phyloP scores from a whole-genome alignment of 352 stramenopile genomes.

The Globisporangium acanthophoron region DNA sequence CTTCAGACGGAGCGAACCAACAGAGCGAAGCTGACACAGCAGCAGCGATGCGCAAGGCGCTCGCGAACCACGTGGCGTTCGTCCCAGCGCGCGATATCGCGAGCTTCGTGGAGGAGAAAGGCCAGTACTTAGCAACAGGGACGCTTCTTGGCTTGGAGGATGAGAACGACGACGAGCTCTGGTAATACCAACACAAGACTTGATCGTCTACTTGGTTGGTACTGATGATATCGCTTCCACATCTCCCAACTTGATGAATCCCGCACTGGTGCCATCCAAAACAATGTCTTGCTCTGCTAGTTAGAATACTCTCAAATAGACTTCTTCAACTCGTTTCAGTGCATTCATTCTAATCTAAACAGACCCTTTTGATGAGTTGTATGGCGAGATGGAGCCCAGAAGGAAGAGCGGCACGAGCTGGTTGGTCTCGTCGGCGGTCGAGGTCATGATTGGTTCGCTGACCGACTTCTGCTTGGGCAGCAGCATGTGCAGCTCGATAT shows the following conservation, averaged over 20 bases:
- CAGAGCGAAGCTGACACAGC: slow-evolving; percentile 24
- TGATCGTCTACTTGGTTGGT: too few relatives aligned
- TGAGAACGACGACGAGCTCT: slow-evolving; percentile 12
- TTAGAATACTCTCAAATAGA: too few relatives aligned
- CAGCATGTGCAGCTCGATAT: too few relatives aligned
- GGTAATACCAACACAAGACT: slow-evolving; percentile 1
- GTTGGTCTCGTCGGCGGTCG: slow-evolving; percentile 5
- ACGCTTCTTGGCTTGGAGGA: slow-evolving; percentile 20
- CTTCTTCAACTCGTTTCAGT: too few relatives aligned
- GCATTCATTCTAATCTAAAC: too few relatives aligned
- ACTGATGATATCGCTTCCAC: too few relatives aligned
- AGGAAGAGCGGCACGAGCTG: slow-evolving; percentile 70
- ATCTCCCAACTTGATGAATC: too few relatives aligned
- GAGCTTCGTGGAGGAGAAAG: slow-evolving; percentile 36
- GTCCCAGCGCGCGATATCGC: slow-evolving; percentile 44
- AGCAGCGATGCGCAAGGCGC: slow-evolving; percentile 50
- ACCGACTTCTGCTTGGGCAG: too few relatives aligned
- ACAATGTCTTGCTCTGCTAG: too few relatives aligned
- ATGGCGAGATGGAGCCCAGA: slow-evolving; percentile 71
- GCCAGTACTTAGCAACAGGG: slow-evolving; percentile 27
- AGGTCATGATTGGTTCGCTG: not conserved
- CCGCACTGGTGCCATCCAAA: too few relatives aligned
- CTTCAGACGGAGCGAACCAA: not conserved
- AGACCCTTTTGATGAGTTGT: too few relatives aligned
- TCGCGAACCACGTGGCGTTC: slow-evolving; percentile 69